Base-by-base conservation (phyloP, 225 moss, liverwort and hornwort genomes). In the Takakia lepidozioides region DNA sequence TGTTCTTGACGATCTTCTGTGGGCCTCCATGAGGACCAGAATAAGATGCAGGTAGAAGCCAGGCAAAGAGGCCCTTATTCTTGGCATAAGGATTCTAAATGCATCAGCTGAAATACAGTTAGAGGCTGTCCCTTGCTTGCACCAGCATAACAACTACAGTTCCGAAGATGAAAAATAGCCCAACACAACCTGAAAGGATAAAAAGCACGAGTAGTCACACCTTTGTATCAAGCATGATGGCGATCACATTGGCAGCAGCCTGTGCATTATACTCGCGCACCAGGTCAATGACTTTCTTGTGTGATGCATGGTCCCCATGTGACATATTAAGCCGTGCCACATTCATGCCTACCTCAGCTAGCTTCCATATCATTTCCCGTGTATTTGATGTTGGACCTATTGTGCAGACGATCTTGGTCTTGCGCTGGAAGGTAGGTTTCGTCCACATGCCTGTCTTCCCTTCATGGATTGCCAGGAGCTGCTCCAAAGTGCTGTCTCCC, bases 371-470 rank as follows among this genome's bases (percentile, higher is more conserved):
- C 70, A 88, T 73, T 66, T 88, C 88, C 20, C 67, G 73, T 4
- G 88, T 81, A 49, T 88, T 61, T 21, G 81, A 81, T 10, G 88
- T 84, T 6, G 88, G 88, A n/a, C 84, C 88, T 21, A 88, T 88
- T 2, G 88, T 88, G 60, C 88, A 88, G 15, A 88, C 81, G 44
- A 88, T 84, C 69, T 88, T 88, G 10, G 88, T 88, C 69, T 98
- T 98, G 8, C 95, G 87, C 65, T 98, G 95, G 48, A 90, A 98
- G 41, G 72, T 71, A 7, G 95, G 90, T 51, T 76, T 98, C 34
- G 78, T 71, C 95, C 95, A 98, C 87, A 90, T 98, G 4, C 93
- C 82, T 5, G 73, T 75, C 26, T 73, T 47, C 11, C 84, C 80
- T 49, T 80, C 86, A 10, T 82, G 66, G 14, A 80, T 70, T 29